Base-by-base conservation (phyloP, 768 basidiomycete genomes). In the Leccinum variicolor region DNA sequence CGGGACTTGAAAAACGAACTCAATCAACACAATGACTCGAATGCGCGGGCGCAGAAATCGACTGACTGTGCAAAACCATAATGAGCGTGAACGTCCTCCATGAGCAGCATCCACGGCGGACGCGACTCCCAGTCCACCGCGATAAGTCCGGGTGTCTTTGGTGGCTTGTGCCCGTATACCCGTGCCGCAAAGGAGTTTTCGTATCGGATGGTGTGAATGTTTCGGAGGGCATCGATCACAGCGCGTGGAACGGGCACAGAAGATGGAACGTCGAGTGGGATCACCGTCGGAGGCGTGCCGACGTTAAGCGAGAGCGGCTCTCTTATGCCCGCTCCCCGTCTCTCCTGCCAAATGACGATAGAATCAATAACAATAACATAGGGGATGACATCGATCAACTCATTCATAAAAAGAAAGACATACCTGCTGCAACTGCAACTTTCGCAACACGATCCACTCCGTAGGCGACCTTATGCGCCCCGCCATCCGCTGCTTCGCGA, bases 21-120 rank as follows among this genome's bases (percentile, higher is more conserved):
- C 55, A 13, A 36, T 61, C 15, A 66, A 43, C 7, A 48, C 9
- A 17, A n/a, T 26, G 21, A 14, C 23, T 6, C 64, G 36, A 15
- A 46, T 33, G 51, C 9, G 15, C 14, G 8, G 9, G 19, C 25
- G 31, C 41, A 26, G 13, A 14, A 55, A 15, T 45, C 19, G 5
- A 63, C 64, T 58, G 62, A 91, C 90, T 87, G 84, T 33, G 81
- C 73, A 23, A 88, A 71, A 2, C 68, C 63, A 64, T 85, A 81
- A 73, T 93, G 90, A 3, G 81, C 82, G 51, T 80, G 77, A 43
- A 93, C 78, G 61, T 92, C 90, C 31, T 71, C 67, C 87, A 92
- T 88, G 46, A 93, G 79, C 36, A 78, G 72, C 79, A 86, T 85
- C 91, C 91, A 92, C 0, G 87, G 84, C 4, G 89, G 72, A 41